A percentile compares a stretch with the other conserved stretches of the same genome.
Conservation (phyloP, 768 basidiomycete genomes). For the Russula sp. region DNA sequence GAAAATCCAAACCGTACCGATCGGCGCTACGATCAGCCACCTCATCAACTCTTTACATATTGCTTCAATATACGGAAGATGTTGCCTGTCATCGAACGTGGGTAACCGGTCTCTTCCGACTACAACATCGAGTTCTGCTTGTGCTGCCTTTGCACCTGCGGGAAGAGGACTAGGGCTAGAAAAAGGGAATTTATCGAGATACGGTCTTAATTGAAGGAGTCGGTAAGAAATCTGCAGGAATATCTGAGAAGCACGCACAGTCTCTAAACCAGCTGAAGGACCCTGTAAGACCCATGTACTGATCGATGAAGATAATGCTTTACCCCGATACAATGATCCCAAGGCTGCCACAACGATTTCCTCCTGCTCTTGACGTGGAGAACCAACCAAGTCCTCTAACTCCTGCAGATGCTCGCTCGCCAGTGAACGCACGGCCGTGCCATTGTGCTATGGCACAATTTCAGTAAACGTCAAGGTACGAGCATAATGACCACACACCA, state of each 20-base stretch:
- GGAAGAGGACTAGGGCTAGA: constrained; percentile 8
- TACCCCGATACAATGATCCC: not conserved
- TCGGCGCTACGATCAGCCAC: constrained; percentile 27
- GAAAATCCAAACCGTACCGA: not conserved
- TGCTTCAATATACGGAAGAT: constrained; percentile 34
- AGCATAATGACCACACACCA: not conserved
- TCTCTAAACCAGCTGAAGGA: not conserved
- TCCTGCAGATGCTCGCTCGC: constrained; percentile 10
- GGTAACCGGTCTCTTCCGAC: not conserved
- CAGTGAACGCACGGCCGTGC: constrained; percentile 16
- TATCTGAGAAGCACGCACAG: not conserved
- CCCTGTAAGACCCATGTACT: not conserved
- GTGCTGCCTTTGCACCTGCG: not conserved
- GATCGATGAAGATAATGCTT: not conserved
- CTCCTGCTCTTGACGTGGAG: constrained; percentile 5
- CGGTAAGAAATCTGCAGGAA: not conserved
- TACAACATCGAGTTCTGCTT: not conserved
- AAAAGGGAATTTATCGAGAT: not conserved
- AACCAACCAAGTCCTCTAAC: constrained; percentile 1
- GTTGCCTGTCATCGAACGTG: not conserved
- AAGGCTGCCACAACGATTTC: not conserved
- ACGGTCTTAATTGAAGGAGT: not conserved
- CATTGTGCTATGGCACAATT: not conserved
- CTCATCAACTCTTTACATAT: constrained; percentile 34
- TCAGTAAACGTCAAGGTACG: not conserved